Conservation (phyloP, 1,284 basidiomycete genomes). For the Ustilago crameri region DNA sequence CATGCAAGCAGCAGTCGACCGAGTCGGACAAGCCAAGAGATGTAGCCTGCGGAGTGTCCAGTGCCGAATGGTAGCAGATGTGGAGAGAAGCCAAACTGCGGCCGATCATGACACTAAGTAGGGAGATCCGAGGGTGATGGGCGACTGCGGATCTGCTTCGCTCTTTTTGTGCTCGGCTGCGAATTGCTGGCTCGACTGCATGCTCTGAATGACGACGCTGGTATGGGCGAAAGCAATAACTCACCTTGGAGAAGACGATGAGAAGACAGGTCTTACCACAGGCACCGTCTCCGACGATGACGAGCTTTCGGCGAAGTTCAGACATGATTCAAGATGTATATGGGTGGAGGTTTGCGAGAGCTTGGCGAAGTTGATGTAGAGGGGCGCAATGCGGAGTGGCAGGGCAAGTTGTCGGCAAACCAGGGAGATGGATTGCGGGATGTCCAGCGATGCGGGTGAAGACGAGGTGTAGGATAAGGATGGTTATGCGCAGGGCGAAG, state of each 20-base stretch:
- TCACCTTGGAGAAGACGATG: slow-evolving; percentile 81
- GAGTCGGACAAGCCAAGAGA: no score
- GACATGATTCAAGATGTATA: slow-evolving; percentile 44
- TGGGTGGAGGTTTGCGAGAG: slow-evolving; percentile 1
- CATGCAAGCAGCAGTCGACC: neutral
- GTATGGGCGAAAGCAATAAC: slow-evolving; percentile 12
- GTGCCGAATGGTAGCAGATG: no score
- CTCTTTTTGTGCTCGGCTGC: neutral
- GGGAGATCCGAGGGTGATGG: no score
- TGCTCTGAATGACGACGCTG: neutral
- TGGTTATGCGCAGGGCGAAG: neutral
- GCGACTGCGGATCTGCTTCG: neutral
- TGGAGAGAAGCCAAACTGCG: no score
- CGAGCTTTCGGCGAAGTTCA: slow-evolving; percentile 66
- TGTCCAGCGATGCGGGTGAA: neutral
- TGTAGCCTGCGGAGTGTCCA: no score
- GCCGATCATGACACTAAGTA: no score
- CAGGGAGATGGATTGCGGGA: neutral
- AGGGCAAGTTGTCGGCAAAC: neutral
- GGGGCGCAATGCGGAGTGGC: neutral
- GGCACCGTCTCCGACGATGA: slow-evolving; percentile 70
- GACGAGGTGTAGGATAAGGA: neutral
- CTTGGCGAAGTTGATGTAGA: neutral
- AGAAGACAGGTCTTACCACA: slow-evolving; percentile 87
- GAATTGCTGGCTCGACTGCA: neutral